A percentile compares a stretch with the other conserved stretches of the same genome.
Conservation (phyloP, 2,329 filamentous ascomycete species). For the Catunica adiposa region DNA sequence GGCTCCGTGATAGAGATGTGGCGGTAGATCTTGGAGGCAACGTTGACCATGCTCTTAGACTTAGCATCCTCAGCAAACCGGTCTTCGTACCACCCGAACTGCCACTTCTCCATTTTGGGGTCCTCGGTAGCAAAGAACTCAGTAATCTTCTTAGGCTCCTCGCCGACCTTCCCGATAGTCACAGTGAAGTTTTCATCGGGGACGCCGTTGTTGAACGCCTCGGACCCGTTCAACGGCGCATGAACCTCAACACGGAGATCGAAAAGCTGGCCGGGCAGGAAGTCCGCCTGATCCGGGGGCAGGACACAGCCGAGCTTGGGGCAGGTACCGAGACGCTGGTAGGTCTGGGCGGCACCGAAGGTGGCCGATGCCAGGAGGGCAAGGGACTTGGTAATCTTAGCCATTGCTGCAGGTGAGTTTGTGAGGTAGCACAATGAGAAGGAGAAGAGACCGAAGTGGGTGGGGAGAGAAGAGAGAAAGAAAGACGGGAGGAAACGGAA, state of each 20-base stretch:
- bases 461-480: not conserved
- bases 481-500: not conserved
- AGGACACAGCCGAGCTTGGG: slow-evolving; percentile 42
- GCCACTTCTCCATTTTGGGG: slow-evolving; percentile 62
- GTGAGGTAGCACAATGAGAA: not conserved
- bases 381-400: slow-evolving; percentile 11
- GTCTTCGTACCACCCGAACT: slow-evolving; percentile 74
- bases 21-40: slow-evolving; percentile 64
- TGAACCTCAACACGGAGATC: slow-evolving; percentile 73
- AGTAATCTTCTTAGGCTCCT: slow-evolving; percentile 35
- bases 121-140: slow-evolving; percentile 55
- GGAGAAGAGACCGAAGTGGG: not conserved
- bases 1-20: slow-evolving; percentile 61
- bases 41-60: slow-evolving; percentile 58
- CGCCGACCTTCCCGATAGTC: slow-evolving; percentile 50
- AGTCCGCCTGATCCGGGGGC: slow-evolving; percentile 54
- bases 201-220: slow-evolving; percentile 51
- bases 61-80: slow-evolving; percentile 59
- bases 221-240: slow-evolving; percentile 64
- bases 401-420: slow-evolving; percentile 8
- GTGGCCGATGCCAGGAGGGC: slow-evolving; percentile 11
- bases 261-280: slow-evolving; percentile 69
- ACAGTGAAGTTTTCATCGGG: slow-evolving; percentile 63
- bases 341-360: slow-evolving; percentile 35
- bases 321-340: slow-evolving; percentile 42